Percentiles rank a stretch among this genome's conserved stretches.
phyloP scores from a whole-genome alignment of 78 protist genomes.

The Creolimax fragrantissima region DNA sequence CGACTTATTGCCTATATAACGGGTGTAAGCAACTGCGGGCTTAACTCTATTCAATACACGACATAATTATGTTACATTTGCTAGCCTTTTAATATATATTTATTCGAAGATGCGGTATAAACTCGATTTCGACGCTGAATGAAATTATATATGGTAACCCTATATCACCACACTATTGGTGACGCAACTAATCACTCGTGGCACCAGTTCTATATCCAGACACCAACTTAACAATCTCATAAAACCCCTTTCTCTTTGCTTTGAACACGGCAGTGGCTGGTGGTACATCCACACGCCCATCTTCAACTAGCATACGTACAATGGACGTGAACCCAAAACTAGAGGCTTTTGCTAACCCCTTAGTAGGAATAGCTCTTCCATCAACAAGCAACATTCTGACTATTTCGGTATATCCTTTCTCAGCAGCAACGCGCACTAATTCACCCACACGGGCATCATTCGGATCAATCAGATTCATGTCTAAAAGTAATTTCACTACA shows the following conservation, averaged over 20 bases:
- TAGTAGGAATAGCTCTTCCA: background rate
- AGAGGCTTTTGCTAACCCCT: background rate
- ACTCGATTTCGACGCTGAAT: too few species aligned
- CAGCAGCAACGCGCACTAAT: background rate
- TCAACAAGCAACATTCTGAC: background rate
- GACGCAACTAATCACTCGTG: too few species aligned
- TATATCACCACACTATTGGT: too few species aligned
- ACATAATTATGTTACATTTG: too few species aligned
- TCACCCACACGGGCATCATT: background rate
- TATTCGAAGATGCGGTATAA: too few species aligned
- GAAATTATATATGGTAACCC: too few species aligned
- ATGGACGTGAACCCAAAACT: background rate
- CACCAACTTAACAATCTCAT: background rate
- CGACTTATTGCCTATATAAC: too few species aligned
- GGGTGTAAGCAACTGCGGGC: too few species aligned
- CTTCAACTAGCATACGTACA: background rate
- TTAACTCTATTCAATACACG: too few species aligned
- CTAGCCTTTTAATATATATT: too few species aligned
- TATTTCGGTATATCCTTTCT: background rate
- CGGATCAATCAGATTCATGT: background rate
- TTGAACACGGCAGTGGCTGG: background rate
- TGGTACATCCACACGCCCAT: background rate
- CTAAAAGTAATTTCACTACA: background rate
- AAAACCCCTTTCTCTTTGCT: background rate
- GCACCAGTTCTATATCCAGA: background rate